Conservation (phyloP, 1,139 yeast genomes). For the Martiniozyma asiatica region DNA sequence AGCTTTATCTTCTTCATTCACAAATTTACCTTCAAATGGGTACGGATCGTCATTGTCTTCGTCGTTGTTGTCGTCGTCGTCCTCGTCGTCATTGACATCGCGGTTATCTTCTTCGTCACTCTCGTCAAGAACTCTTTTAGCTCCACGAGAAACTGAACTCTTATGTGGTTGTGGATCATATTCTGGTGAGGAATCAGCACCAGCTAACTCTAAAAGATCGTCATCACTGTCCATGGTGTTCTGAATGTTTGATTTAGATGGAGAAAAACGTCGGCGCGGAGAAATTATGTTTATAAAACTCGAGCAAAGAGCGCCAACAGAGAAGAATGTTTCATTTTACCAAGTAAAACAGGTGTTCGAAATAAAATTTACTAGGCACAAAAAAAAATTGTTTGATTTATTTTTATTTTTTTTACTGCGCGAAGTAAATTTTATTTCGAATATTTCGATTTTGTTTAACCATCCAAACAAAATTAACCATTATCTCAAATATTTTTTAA, state of each 20-base stretch:
- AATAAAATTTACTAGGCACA: too few relatives aligned
- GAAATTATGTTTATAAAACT: too few relatives aligned
- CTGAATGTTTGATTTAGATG: slow-evolving; percentile 9
- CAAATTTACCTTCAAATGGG: slow-evolving; percentile 87
- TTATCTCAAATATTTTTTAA: too few relatives aligned
- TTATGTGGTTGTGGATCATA: slow-evolving; percentile 21
- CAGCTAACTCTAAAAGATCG: slow-evolving; percentile 85
- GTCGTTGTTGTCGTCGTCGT: slow-evolving; percentile 30
- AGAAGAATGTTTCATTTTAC: too few relatives aligned
- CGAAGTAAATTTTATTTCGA: too few relatives aligned
- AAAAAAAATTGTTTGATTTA: too few relatives aligned
- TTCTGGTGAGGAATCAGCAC: slow-evolving; percentile 37
- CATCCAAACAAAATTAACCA: too few relatives aligned
- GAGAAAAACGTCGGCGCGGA: too few relatives aligned
- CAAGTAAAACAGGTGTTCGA: too few relatives aligned
- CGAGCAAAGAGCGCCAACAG: too few relatives aligned
- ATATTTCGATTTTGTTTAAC: too few relatives aligned
- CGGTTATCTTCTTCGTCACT: slow-evolving; percentile 17
- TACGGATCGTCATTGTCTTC: slow-evolving; percentile 54
- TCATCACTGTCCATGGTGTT: slow-evolving; percentile 52
- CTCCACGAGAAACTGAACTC: slow-evolving; percentile 12
- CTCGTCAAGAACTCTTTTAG: slow-evolving; percentile 8
- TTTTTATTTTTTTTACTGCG: too few relatives aligned
- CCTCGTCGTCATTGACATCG: slow-evolving; percentile 21
- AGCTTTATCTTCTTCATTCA: slow-evolving; percentile 67